A percentile compares a stretch with the other conserved stretches of the same genome.
These are phyloP conservation scores for Allium fistulosum DNA, from an alignment of 106 monocot species.

Conservation along the genomic window DNA sequence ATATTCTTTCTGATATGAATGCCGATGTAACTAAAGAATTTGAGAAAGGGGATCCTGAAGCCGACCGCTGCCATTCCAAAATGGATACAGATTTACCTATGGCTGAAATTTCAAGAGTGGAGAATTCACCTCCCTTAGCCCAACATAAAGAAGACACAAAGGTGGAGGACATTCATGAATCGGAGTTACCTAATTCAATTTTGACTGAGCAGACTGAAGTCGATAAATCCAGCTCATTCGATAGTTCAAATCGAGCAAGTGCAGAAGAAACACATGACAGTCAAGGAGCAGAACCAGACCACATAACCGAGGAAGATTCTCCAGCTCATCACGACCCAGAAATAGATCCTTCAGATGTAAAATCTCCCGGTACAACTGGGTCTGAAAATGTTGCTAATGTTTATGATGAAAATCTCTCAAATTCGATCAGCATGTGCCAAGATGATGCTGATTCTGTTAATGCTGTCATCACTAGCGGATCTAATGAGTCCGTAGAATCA, in stretches of 20 bases:
- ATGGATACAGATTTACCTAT: conserved; percentile 15
- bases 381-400: conserved; percentile 12
- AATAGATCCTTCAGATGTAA: conserved; percentile 12
- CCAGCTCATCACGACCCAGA: conserved; percentile 10
- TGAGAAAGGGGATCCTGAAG: conserved; percentile 9
- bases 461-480: conserved; percentile 7
- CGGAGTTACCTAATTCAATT: conserved; percentile 8
- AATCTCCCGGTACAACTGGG: conserved; percentile 9
- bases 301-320: conserved; percentile 15
- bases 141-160: conserved; percentile 14
- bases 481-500: conserved; percentile 13
- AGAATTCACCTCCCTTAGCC: conserved; percentile 3
- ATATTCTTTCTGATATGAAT: conserved; percentile 10
- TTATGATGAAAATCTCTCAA: conserved; percentile 12
- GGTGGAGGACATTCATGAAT: conserved; percentile 9
- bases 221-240: conserved; percentile 9
- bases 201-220: conserved; percentile 15
- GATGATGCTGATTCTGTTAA: conserved; percentile 8
- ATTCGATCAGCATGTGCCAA: conserved; percentile 8
- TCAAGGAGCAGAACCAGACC: conserved; percentile 14
- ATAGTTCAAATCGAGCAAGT: conserved; percentile 9
- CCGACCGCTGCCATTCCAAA: conserved; percentile 7
- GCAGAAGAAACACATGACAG: conserved; percentile 24
- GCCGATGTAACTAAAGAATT: conserved; percentile 11
- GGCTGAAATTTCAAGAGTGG: conserved; percentile 6